Percentiles rank a stretch among this genome's conserved stretches.
Conservation (phyloP, 768 basidiomycete species). For the Rhodotorula diobovata region DNA sequence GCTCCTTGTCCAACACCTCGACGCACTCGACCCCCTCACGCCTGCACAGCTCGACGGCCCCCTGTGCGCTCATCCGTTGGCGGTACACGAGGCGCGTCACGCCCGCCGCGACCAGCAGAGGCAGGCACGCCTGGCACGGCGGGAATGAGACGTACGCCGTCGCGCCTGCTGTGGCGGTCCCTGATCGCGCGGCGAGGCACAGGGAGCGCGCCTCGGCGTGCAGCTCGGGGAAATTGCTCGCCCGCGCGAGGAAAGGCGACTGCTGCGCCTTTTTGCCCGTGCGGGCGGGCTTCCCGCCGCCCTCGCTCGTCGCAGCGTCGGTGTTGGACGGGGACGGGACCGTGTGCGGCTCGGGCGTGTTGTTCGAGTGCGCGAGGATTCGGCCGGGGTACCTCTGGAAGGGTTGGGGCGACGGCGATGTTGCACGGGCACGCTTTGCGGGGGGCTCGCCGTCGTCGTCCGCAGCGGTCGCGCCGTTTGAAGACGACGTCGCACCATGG, state of each 20-base stretch:
- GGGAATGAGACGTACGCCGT: slow-evolving; percentile 37
- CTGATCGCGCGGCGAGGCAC: slow-evolving; percentile 20
- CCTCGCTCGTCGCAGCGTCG: background rate
- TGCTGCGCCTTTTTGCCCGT: slow-evolving; percentile 6
- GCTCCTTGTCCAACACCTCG: slow-evolving; percentile 22
- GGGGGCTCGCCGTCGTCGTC: background rate
- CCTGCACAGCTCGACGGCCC: slow-evolving; percentile 11
- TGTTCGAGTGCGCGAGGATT: slow-evolving; percentile 33
- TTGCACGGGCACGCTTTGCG: background rate
- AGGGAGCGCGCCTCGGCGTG: slow-evolving; percentile 36
- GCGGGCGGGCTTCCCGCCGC: background rate
- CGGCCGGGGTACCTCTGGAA: slow-evolving; percentile 20
- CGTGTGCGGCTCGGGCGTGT: slow-evolving; percentile 16
- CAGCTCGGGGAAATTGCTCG: slow-evolving; percentile 18
- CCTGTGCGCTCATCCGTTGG: background rate
- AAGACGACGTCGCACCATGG: too few relatives aligned
- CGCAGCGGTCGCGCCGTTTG: background rate
- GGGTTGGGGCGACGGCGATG: background rate
- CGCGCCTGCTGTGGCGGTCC: slow-evolving; percentile 8
- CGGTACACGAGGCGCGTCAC: slow-evolving; percentile 27
- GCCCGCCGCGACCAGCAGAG: slow-evolving; percentile 22
- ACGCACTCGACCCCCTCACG: slow-evolving; percentile 20
- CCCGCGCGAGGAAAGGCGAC: slow-evolving; percentile 11
- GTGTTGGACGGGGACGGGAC: background rate
- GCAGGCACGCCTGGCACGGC: slow-evolving; percentile 25